Conservation (phyloP, 2,329 filamentous ascomycete genomes). For the Fusarium irregulare region DNA sequence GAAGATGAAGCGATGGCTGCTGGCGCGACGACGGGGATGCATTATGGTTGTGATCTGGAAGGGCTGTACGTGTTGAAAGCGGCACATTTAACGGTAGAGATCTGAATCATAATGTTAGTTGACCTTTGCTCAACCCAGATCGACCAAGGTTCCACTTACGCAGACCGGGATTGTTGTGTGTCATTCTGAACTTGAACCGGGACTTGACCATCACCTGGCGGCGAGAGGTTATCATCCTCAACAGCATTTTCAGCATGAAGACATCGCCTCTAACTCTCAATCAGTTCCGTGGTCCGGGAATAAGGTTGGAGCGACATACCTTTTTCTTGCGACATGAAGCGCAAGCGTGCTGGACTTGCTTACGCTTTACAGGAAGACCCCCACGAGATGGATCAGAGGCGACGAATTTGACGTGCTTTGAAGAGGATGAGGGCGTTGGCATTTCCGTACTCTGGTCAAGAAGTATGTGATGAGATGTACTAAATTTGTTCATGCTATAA, state of each 20-base stretch:
- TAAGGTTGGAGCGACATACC: constrained; percentile 48
- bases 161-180: constrained; percentile 46
- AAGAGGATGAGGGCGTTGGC: constrained; percentile 31
- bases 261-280: constrained; percentile 56
- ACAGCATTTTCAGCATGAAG: constrained; percentile 54
- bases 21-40: background rate
- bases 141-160: constrained; percentile 43
- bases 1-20: constrained; percentile 5
- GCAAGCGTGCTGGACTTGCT: constrained; percentile 70
- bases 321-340: constrained; percentile 66
- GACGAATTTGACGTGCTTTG: constrained; percentile 64
- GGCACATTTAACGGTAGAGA: constrained; percentile 20
- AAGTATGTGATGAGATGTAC: background rate
- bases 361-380: constrained; percentile 68
- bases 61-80: constrained; percentile 8
- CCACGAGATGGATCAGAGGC: constrained; percentile 61
- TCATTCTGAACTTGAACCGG: constrained; percentile 31
- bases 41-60: constrained; percentile 19
- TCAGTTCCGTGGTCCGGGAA: background rate
- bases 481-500: constrained; percentile 4
- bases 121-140: background rate
- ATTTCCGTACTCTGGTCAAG: constrained; percentile 9
- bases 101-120: constrained; percentile 17
- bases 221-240: constrained; percentile 41
- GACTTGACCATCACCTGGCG: constrained; percentile 5